Evolutionary conservation across 495 filamentous ascomycete genomes (phyloP), one percentile per base, ranked within the genome.

Genomic region (Penicillium pulvis): DNA sequence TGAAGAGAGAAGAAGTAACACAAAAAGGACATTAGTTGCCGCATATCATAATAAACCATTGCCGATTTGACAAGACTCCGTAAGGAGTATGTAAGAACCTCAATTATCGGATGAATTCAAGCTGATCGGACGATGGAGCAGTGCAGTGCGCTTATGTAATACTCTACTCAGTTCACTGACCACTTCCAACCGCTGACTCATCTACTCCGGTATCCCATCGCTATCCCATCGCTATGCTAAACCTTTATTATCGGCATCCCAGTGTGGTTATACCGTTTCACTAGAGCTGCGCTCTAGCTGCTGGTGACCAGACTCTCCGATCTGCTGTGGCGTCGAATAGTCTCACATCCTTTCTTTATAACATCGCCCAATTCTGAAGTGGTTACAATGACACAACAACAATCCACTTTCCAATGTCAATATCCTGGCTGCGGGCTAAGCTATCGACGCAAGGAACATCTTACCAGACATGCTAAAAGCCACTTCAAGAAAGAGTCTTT

Each of bases 391-490:
- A 49, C 47, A 45, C 17, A 44, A 39, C 43, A 44, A 19, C 19
- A 26, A 30, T 39, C 35, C 10, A 4, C 14, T 3, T 57, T 51
- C 24, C 8, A 11, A 50, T 57, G 55, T n/a, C 26, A 31, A 17
- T 43, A 44, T 26, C 55, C 47, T 6, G 55, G 46, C 31, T 57
- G 55, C 33, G n/a, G 36, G 31, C 36, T 50, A 12, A 19, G 45
- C 47, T 58, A 53, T 45, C 39, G 49, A 35, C 56, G 39, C 28
- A 58, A 58, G 47, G 39, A 53, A 28, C 49, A 53, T 42, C 19
- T 58, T 20, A 52, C 47, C n/a, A 48, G 56, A 45, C 56, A 58
- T 35, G 39, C 48, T 4, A 52, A 45, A 28, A n/a, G 41, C 6
- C 56, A 58, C 41, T 14, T 12, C 23, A 19, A 52, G n/a, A 4